These are phyloP conservation scores for Lactuca saligna DNA, from an alignment of 129 eudicot species.

Conservation along the genomic window DNA sequence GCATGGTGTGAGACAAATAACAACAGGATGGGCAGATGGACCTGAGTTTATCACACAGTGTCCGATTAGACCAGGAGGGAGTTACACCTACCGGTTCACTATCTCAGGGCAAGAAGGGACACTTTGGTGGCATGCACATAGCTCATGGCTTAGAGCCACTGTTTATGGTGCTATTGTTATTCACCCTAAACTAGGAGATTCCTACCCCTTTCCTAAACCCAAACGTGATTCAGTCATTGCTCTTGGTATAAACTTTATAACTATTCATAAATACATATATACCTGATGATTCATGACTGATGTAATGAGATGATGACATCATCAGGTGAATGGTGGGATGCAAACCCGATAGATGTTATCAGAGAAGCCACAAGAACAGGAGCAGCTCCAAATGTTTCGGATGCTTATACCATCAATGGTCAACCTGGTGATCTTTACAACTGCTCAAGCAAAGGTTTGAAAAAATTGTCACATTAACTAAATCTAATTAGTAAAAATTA, in stretches of 20 bases:
- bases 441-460: conserved; percentile 79
- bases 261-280: too few species aligned
- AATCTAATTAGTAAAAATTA: neutral
- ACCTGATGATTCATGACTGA: conserved; percentile 16
- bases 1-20: conserved; percentile 91
- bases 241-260: conserved; percentile 51
- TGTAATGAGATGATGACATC: conserved; percentile 19
- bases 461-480: too few species aligned
- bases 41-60: conserved; percentile 96
- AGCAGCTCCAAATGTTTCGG: conserved; percentile 86
- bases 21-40: conserved; percentile 96
- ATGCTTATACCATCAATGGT: conserved; percentile 95
- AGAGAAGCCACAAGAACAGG: conserved; percentile 89
- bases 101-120: conserved; percentile 95
- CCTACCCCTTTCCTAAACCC: conserved; percentile 89
- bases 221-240: conserved; percentile 64
- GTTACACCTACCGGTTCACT: conserved; percentile 81
- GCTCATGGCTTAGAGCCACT: conserved; percentile 96
- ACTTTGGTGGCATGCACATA: conserved; percentile 98
- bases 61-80: conserved; percentile 92
- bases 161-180: conserved; percentile 84
- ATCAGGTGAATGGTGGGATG: conserved; percentile 98
- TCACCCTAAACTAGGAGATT: conserved; percentile 66
- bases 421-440: conserved; percentile 95
- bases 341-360: conserved; percentile 72